Evolutionary conservation across 2,329 filamentous ascomycete genomes (phyloP).

Genomic region (Xylaria sp.): DNA sequence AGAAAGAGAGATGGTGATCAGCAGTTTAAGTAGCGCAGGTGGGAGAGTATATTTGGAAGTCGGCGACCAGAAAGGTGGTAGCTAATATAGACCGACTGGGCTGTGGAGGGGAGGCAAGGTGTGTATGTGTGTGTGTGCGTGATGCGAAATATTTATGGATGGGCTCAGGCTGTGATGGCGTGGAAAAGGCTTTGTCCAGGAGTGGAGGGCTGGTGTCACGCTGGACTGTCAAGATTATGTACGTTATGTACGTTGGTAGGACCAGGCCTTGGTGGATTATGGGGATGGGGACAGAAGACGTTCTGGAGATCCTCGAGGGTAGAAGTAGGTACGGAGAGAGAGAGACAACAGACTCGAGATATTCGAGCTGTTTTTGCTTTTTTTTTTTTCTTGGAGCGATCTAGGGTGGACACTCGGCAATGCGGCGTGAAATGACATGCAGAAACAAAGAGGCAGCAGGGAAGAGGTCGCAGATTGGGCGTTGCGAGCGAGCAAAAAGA

Average conservation of each 20-base stretch:
- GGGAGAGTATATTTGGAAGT: constrained; percentile 10
- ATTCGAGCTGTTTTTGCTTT: not conserved
- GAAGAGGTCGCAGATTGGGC: not conserved
- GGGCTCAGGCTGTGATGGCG: not conserved
- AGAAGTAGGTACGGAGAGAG: too few relatives aligned
- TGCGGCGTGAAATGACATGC: not conserved
- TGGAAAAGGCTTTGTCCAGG: not conserved
- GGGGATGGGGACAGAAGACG: not conserved
- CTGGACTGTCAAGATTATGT: not conserved
- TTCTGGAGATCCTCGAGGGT: not conserved
- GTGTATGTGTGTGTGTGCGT: not conserved
- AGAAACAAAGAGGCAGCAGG: not conserved
- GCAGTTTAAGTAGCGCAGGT: constrained; percentile 14
- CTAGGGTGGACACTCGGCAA: not conserved
- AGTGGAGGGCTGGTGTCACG: constrained; percentile 12
- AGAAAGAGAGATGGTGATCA: constrained; percentile 11
- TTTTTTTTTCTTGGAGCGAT: not conserved
- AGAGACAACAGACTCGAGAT: too few relatives aligned
- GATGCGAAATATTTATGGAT: not conserved
- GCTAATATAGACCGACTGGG: constrained; percentile 9
- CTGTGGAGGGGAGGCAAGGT: constrained; percentile 10
- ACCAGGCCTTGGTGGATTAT: not conserved
- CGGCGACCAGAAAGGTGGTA: constrained; percentile 6
- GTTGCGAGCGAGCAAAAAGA: not conserved
- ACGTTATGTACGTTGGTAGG: constrained; percentile 5